phyloP scores from a whole-genome alignment of 164 flowering plant species.

The Dillenia suffruticosa region DNA sequence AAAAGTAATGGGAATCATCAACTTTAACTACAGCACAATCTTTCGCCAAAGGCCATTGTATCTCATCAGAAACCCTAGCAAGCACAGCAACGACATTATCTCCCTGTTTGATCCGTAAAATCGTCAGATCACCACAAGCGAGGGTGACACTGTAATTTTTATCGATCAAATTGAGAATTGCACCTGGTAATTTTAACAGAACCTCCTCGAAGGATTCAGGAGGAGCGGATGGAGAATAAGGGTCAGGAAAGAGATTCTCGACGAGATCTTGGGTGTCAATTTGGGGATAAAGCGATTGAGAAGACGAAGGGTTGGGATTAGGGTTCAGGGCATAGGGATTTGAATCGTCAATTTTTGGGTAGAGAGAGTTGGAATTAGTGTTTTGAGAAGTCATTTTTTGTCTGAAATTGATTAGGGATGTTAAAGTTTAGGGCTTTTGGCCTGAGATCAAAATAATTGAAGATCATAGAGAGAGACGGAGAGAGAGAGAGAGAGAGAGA shows the following conservation, averaged over 20 bases:
- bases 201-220: conserved; percentile 18
- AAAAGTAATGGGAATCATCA: conserved; percentile 32
- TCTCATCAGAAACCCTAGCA: conserved; percentile 24
- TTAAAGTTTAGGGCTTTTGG: background rate
- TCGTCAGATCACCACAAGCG: conserved; percentile 23
- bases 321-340: conserved; percentile 5
- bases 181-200: conserved; percentile 20
- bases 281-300: conserved; percentile 32
- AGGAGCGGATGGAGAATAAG: conserved; percentile 11
- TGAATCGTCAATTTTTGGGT: conserved; percentile 15
- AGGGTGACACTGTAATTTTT: conserved; percentile 30
- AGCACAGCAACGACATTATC: conserved; percentile 23
- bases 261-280: conserved; percentile 36
- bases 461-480: too few species aligned
- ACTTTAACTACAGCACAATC: conserved; percentile 29
- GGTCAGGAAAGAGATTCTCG: conserved; percentile 37
- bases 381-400: conserved; percentile 32
- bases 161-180: conserved; percentile 29
- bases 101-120: conserved; percentile 20
- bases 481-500: background rate
- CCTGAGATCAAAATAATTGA: background rate
- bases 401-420: background rate
- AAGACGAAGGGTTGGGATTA: conserved; percentile 17
- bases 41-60: conserved; percentile 32
- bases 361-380: conserved; percentile 19